Evolutionary conservation across 2,329 filamentous ascomycete species (phyloP), one percentile per base, ranked within the genome.

Genomic region (Pseudogymnoascus sp.): DNA sequence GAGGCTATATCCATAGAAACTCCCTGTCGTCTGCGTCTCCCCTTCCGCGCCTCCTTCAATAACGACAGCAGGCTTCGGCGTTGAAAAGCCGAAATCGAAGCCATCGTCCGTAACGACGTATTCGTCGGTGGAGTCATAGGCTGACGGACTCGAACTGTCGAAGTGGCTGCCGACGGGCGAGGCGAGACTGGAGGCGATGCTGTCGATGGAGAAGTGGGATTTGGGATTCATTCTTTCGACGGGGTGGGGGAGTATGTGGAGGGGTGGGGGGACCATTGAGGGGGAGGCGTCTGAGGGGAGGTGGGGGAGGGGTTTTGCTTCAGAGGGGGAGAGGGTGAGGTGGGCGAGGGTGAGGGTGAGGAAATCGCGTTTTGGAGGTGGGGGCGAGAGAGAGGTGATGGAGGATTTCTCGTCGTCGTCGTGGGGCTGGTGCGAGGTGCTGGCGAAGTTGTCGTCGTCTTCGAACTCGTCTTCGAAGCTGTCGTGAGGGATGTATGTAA

Each of bases 381-480:
- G 66, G 60, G 72, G 72, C 23, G 71, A 69, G 26, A 73, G 63
- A 23, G 57, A 50, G 11, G 71, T 73, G n/a, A 68, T 63, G n/a
- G 67, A 62, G 2, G 64, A 63, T 17, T 66, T 65, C 17, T 70
- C 69, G 17, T 63, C 62, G 23, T 63, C 62, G 26, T 69, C 0
- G 67, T 67, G 6, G 66, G 59, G 38, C 63, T 64, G 53, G 63
- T 66, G 9, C 3, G 68, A 38, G 42, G 69, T 65, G 53, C 78
- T 79, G n/a, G 83, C 83, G 68, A 87, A 87, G 73, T 86, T 86
- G 67, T 85, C 82, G 68, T 87, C 83, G 65, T 87, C 83, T 60
- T 86, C 83, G 50, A 42, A 23, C 4, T 65, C 67, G 61, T 81
- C 80, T 63, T 83, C 82, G 7, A 72, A 75, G 38, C 78, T 80